Conservation (phyloP, 306 rosid genomes). For the Acacia crassicarpa region DNA sequence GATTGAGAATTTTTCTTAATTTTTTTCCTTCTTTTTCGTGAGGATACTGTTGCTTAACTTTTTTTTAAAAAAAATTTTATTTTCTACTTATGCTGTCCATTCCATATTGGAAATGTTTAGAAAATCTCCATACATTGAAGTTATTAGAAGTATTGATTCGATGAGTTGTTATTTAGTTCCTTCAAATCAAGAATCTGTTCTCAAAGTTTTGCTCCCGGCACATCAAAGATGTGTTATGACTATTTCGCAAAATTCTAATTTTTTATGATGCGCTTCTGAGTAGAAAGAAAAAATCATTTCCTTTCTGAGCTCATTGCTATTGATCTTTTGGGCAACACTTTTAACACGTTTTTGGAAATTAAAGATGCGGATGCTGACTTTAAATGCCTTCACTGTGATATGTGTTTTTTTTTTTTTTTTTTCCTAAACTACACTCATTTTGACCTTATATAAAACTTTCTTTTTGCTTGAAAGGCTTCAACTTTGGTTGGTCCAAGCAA, state of each 20-base stretch:
- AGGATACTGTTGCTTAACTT: not conserved
- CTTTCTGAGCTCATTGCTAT: constrained; percentile 7
- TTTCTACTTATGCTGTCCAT: not conserved
- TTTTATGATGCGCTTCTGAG: not conserved
- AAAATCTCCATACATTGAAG: not conserved
- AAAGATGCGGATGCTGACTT: constrained; percentile 7
- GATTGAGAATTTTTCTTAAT: not conserved
- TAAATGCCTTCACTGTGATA: constrained; percentile 21
- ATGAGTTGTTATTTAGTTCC: not conserved
- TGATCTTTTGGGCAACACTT: not conserved
- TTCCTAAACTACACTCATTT: constrained; percentile 8
- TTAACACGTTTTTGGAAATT: constrained; percentile 26
- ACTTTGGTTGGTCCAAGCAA: constrained; percentile 39
- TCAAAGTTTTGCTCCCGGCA: not conserved
- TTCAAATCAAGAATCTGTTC: not conserved
- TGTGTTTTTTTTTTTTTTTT: constrained; percentile 8
- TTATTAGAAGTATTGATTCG: constrained; percentile 4
- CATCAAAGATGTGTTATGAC: not conserved
- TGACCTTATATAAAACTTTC: not conserved
- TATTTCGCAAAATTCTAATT: not conserved
- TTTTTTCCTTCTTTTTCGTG: not conserved
- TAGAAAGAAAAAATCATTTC: not conserved
- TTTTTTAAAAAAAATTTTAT: not conserved
- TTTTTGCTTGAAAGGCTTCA: constrained; percentile 31
- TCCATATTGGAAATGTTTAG: not conserved